Base-by-base conservation (phyloP, 2,329 filamentous ascomycete species). In the Fusarium circinatum region DNA sequence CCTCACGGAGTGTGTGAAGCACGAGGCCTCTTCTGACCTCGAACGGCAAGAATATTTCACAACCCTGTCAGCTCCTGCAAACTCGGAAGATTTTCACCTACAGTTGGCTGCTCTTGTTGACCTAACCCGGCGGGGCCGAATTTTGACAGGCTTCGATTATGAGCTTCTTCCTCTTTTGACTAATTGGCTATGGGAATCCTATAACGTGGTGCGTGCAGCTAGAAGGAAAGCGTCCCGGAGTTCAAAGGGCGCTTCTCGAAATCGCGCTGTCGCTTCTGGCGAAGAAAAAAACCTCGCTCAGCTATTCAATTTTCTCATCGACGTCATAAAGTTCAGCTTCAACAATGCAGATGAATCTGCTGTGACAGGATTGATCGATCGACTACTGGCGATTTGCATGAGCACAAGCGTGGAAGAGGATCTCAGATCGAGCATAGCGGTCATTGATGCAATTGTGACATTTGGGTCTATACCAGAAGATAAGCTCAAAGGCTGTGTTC, bases 271-370 rank as follows among this genome's bases (percentile, higher is more conserved):
- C 28, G 79, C 79, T 10, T 83, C 83, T 7, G 85, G 84, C 34
- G 90, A 91, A 76, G 90, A 92, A 68, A 87, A 87, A 73, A 91
- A 90, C 76, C 84, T 95, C 60, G 83, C 87, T 6, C 87, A 89
- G 54, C 82, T 94, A 6, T 94, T 94, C 77, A 82, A 84, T 18
- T 93, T 91, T 73, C 86, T 92, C 61, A 87, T 88, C 65, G 90
- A 93, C 70, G 86, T 94, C 61, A 90, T 93, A 83, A 94, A 93
- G 79, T 95, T 93, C 84, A 94, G 92, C 79, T 92, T 91, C 80
- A 92, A 91, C 74, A 87, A 90, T 38, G 90, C 92, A 30, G 87
- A 88, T 71, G 91, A 93, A 71, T 82, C 86, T 38, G 89, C 91
- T 51, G 85, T 93, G 26, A 86, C 86, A 58, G 84, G 85, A 8